Evolutionary conservation across 192 early-diverging fungal genomes (phyloP).

Genomic region (Linnemannia zychae): DNA sequence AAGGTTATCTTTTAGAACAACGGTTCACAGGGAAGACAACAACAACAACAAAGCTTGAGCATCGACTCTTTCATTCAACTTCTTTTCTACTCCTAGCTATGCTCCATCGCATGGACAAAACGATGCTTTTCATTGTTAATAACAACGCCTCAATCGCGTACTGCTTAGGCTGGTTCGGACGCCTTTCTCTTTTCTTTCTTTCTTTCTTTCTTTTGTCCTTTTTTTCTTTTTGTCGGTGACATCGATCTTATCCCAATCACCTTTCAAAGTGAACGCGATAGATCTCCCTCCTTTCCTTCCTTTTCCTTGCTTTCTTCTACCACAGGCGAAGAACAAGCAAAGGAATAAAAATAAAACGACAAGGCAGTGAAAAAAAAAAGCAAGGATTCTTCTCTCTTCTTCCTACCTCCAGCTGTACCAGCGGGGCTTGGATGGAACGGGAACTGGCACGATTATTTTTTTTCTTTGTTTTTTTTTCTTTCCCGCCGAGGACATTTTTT

Average conservation of each 20-base stretch:
- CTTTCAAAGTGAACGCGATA: no score
- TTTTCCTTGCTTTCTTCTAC: no score
- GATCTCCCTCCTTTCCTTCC: no score
- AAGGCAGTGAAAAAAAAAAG: no score
- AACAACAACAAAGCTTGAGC: neutral
- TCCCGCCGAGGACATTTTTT: neutral
- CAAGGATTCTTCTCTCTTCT: no score
- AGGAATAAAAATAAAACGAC: no score
- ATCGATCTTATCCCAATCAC: no score
- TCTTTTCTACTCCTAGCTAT: slow-evolving; percentile 11
- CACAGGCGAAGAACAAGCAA: no score
- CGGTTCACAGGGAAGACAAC: no score
- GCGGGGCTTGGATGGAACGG: neutral
- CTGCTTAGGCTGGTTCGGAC: neutral
- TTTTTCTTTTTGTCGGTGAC: neutral
- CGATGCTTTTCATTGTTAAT: no score
- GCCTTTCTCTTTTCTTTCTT: neutral
- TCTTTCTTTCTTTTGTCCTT: neutral
- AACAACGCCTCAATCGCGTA: neutral
- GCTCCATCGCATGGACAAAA: slow-evolving; percentile 7
- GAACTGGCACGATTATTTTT: no score
- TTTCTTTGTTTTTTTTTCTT: neutral
- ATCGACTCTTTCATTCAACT: neutral
- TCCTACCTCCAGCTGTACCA: no score
- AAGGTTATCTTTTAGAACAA: neutral